These are phyloP conservation scores for Candida ficus DNA, from an alignment of 805 yeast species.

Conservation along the genomic window DNA sequence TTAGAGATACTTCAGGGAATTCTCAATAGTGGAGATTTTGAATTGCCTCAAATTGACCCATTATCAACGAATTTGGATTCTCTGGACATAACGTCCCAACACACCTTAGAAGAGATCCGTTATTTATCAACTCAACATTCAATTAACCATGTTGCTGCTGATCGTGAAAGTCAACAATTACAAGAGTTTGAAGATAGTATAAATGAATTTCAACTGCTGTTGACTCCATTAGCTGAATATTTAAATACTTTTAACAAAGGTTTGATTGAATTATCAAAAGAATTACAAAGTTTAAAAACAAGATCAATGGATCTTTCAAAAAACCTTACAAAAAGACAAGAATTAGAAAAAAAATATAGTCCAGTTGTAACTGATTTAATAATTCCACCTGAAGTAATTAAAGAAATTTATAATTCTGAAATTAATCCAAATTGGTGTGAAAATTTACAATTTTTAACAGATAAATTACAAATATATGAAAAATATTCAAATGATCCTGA, in stretches of 20 bases:
- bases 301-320: conserved; percentile 45
- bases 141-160: conserved; percentile 5
- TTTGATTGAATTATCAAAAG: conserved; percentile 49
- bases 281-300: conserved; percentile 54
- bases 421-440: conserved; percentile 63
- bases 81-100: conserved; percentile 1
- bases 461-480: conserved; percentile 50
- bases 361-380: conserved; percentile 74
- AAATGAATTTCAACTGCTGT: conserved; percentile 20
- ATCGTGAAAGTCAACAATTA: conserved; percentile 14
- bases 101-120: conserved; percentile 8
- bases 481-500: conserved; percentile 29
- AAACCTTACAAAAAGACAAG: conserved; percentile 42
- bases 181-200: conserved; percentile 15
- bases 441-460: conserved; percentile 50
- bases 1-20: not conserved
- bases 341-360: conserved; percentile 48
- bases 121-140: conserved; percentile 9
- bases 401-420: conserved; percentile 51
- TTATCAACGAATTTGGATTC: not conserved
- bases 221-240: conserved; percentile 47
- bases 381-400: conserved; percentile 68
- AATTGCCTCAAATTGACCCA: not conserved
- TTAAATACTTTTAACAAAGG: conserved; percentile 54
- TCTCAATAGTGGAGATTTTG: conserved; percentile 2